Evolutionary conservation across 257 asterid species (phyloP).

Genomic region (Rehmannia glutinosa): DNA sequence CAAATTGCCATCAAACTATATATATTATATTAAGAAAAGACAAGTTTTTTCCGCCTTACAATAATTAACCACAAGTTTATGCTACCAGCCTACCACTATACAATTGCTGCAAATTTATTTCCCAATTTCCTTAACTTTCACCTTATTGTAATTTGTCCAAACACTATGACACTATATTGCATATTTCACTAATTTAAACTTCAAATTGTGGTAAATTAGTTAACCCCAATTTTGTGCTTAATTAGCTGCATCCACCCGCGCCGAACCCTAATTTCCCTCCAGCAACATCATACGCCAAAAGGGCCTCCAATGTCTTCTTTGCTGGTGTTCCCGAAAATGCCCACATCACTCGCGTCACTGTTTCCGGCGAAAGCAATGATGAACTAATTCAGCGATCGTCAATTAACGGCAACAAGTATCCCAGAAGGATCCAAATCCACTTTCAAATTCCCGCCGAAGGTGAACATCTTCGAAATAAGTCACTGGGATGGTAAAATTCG

Average conservation of each 20-base stretch:
- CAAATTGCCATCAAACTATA: no score
- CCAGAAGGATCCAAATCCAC: constrained; percentile 39
- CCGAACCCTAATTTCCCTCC: constrained; percentile 72
- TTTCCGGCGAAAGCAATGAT: constrained; percentile 73
- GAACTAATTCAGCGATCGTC: constrained; percentile 45
- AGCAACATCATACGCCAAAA: constrained; percentile 67
- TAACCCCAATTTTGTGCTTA: not conserved
- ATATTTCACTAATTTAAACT: no score
- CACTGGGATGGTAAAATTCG: constrained; percentile 36
- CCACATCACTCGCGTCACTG: constrained; percentile 20
- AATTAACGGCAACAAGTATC: constrained; percentile 13
- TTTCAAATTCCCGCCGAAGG: constrained; percentile 40
- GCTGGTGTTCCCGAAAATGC: constrained; percentile 72
- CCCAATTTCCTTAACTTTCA: no score
- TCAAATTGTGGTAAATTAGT: no score
- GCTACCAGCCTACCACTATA: no score
- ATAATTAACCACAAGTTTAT: no score
- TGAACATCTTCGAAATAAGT: constrained; percentile 38
- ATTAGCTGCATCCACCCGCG: constrained; percentile 41
- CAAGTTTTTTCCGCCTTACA: no score
- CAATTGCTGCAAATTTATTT: no score
- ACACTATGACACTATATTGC: no score
- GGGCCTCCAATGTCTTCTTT: constrained; percentile 60
- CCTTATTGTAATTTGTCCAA: not conserved
- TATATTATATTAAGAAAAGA: no score